A percentile compares a stretch with the other conserved stretches of the same genome.
Evolutionary conservation across 2,329 filamentous ascomycete species (phyloP).

Genomic region (Polytolypa hystricis): DNA sequence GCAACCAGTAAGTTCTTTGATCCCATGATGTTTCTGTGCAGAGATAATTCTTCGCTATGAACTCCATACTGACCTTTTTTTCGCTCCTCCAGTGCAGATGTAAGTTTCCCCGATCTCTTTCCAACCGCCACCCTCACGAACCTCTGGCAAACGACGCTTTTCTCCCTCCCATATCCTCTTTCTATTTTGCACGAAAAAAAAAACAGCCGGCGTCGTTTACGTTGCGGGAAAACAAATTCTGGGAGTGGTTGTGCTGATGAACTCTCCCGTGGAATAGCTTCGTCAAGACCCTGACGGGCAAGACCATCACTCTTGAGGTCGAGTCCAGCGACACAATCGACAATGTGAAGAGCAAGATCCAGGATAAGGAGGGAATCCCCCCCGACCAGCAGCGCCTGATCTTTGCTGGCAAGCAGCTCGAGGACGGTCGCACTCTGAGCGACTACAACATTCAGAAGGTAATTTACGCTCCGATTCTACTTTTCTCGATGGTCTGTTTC

Average conservation of each 20-base stretch:
- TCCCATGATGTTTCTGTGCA: slow-evolving; percentile 4
- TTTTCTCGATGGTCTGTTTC: slow-evolving; percentile 55
- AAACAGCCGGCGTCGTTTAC: too few relatives aligned
- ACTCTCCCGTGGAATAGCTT: slow-evolving; percentile 34
- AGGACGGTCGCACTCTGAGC: slow-evolving; percentile 40
- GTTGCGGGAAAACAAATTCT: slow-evolving; percentile 6
- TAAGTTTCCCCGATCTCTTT: slow-evolving; percentile 45
- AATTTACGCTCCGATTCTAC: slow-evolving; percentile 60
- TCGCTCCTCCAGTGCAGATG: slow-evolving; percentile 66
- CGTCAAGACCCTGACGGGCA: slow-evolving; percentile 69
- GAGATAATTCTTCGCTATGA: slow-evolving; percentile 9
- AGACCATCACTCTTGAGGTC: slow-evolving; percentile 59
- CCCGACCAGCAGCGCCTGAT: slow-evolving; percentile 61
- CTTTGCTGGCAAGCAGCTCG: slow-evolving; percentile 57
- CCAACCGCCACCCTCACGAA: slow-evolving; percentile 10
- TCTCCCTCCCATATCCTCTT: too few relatives aligned
- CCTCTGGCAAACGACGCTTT: slow-evolving; percentile 2
- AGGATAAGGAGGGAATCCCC: slow-evolving; percentile 71
- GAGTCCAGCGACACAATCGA: slow-evolving; percentile 60
- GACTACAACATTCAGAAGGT: slow-evolving; percentile 49
- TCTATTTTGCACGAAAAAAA: too few relatives aligned
- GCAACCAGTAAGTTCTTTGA: slow-evolving; percentile 35
- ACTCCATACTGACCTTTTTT: slow-evolving; percentile 39
- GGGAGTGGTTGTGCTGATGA: slow-evolving; percentile 1
- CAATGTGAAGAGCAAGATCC: slow-evolving; percentile 61